A percentile compares a stretch with the other conserved stretches of the same genome.
phyloP scores from a whole-genome alignment of 345 rosid genomes.

The Brassica napus region DNA sequence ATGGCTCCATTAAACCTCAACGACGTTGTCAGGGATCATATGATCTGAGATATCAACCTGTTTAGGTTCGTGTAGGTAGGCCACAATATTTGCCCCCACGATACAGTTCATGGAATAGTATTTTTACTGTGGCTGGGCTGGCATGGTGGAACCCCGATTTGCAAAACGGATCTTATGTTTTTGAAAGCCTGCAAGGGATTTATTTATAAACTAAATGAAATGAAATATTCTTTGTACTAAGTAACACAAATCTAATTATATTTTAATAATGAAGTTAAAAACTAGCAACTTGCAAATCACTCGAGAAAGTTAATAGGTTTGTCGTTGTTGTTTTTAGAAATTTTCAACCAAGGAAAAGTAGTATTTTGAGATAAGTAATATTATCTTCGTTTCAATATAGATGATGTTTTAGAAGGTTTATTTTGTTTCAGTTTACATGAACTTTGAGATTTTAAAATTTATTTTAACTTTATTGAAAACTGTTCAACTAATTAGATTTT shows the following conservation, averaged over 20 bases:
- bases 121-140: background rate
- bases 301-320: background rate
- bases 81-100: constrained; percentile 28
- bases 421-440: too few species aligned
- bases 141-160: background rate
- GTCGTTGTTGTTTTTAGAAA: background rate
- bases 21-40: constrained; percentile 64
- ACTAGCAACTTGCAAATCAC: background rate
- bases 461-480: too few species aligned
- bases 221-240: background rate
- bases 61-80: constrained; percentile 70
- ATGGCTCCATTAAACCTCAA: constrained; percentile 66
- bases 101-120: background rate
- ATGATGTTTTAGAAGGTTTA: too few species aligned
- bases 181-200: background rate
- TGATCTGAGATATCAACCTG: constrained; percentile 69
- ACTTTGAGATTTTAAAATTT: too few species aligned
- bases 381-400: too few species aligned
- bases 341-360: background rate
- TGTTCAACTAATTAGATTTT: too few species aligned
- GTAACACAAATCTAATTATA: background rate
- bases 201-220: background rate
- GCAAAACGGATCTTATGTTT: background rate
- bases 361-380: background rate
- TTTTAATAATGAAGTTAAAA: background rate